Evolutionary conservation across 345 rosid species (phyloP).

Genomic region (Limnanthes douglasii): DNA sequence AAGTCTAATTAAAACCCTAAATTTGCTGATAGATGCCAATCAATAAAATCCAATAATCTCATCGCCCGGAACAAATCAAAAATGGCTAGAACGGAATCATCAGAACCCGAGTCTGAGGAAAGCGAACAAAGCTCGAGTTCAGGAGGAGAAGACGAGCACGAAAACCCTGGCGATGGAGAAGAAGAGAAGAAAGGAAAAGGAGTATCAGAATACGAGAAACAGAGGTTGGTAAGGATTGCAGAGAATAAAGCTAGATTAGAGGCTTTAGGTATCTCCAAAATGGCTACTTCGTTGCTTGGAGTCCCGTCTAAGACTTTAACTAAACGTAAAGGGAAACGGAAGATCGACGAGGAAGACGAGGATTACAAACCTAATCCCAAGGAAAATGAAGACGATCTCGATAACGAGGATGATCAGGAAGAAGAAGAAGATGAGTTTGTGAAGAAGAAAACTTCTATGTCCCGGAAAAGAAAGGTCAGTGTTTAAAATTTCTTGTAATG

Average conservation of each 20-base stretch:
- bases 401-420: constrained; percentile 9
- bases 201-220: constrained; percentile 49
- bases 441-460: constrained; percentile 17
- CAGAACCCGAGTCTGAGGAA: too few relatives aligned
- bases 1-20: too few relatives aligned
- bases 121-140: constrained; percentile 14
- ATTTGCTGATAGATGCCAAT: too few relatives aligned
- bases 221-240: constrained; percentile 56
- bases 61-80: too few relatives aligned
- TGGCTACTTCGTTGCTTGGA: constrained; percentile 32
- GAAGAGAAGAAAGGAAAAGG: constrained; percentile 11
- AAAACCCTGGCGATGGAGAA: background rate
- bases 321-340: constrained; percentile 27
- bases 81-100: too few relatives aligned
- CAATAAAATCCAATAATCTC: too few relatives aligned
- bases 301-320: constrained; percentile 15
- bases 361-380: constrained; percentile 41
- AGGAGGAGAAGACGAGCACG: constrained; percentile 19
- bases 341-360: constrained; percentile 37
- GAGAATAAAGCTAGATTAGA: constrained; percentile 74
- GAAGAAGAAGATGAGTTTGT: constrained; percentile 6
- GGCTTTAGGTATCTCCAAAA: constrained; percentile 52
- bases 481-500: too few relatives aligned
- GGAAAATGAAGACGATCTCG: constrained; percentile 13
- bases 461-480: constrained; percentile 19